Evolutionary conservation across 306 rosid genomes (phyloP).

Genomic region (Lathyrus sativus): DNA sequence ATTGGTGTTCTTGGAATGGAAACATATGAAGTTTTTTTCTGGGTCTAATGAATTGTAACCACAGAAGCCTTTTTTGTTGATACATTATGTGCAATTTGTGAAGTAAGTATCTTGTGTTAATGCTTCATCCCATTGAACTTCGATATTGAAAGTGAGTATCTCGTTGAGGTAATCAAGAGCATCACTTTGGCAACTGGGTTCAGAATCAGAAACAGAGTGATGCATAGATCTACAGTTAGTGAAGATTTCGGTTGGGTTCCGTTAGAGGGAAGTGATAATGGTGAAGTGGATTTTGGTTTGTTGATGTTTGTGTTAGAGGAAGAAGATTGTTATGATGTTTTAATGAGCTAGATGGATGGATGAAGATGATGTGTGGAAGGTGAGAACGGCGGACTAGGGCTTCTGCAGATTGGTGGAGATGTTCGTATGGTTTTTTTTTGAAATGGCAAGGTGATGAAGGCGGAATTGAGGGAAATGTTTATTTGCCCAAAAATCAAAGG

Average conservation of each 20-base stretch:
- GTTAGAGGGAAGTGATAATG: no score
- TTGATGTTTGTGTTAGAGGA: no score
- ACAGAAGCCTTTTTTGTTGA: slow-evolving; percentile 52
- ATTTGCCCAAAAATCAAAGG: no score
- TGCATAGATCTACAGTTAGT: slow-evolving; percentile 54
- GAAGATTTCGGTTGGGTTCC: slow-evolving; percentile 58
- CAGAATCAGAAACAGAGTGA: slow-evolving; percentile 40
- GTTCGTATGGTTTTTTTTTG: no score
- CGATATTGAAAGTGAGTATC: slow-evolving; percentile 48
- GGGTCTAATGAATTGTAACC: slow-evolving; percentile 77
- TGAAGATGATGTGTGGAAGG: no score
- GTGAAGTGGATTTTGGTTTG: no score
- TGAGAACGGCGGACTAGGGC: no score
- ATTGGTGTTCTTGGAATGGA: slow-evolving; percentile 36
- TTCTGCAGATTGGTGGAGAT: no score
- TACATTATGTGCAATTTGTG: slow-evolving; percentile 56
- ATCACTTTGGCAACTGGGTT: slow-evolving; percentile 61
- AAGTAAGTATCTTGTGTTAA: slow-evolving; percentile 61
- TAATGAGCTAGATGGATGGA: no score
- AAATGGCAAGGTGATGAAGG: no score
- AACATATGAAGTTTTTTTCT: slow-evolving; percentile 56
- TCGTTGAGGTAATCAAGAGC: slow-evolving; percentile 58
- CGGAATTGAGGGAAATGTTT: no score
- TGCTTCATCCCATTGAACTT: slow-evolving; percentile 72
- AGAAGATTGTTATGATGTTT: no score